Conservation (phyloP, 257 asterid genomes). For the Capsicum rhomboideum region DNA sequence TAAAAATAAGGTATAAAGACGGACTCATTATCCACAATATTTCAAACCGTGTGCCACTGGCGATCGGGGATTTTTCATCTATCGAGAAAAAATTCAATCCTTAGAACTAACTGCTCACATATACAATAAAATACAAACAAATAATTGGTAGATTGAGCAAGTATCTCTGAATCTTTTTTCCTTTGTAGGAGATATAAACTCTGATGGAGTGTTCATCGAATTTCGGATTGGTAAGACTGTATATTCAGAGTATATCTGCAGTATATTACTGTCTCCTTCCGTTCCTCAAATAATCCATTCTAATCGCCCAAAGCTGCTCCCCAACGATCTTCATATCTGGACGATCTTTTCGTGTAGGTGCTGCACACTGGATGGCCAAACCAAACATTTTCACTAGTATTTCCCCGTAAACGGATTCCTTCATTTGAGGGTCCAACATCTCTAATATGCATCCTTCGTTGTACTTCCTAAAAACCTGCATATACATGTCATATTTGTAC, state of each 20-base stretch:
- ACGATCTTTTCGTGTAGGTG: constrained; percentile 80
- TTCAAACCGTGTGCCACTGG: not conserved
- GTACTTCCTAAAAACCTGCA: constrained; percentile 74
- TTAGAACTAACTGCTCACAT: not conserved
- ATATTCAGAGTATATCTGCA: not conserved
- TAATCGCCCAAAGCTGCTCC: constrained; percentile 82
- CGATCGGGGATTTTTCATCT: not conserved
- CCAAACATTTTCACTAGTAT: constrained; percentile 59
- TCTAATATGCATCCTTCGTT: constrained; percentile 40
- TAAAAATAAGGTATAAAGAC: not conserved
- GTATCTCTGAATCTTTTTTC: not conserved
- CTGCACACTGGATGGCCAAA: constrained; percentile 81
- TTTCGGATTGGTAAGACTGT: not conserved
- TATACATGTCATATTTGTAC: not conserved
- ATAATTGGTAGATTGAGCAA: not conserved
- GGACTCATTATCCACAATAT: not conserved
- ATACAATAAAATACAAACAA: not conserved
- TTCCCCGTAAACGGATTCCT: constrained; percentile 37
- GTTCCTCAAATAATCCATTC: constrained; percentile 70
- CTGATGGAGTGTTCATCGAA: not conserved
- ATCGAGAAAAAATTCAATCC: not conserved
- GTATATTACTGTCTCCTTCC: constrained; percentile 26
- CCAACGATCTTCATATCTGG: constrained; percentile 83
- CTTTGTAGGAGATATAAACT: constrained; percentile 6
- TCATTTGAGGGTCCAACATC: constrained; percentile 70